Evolutionary conservation across 2,329 filamentous ascomycete genomes (phyloP).

Genomic region (Alternaria burnsii): DNA sequence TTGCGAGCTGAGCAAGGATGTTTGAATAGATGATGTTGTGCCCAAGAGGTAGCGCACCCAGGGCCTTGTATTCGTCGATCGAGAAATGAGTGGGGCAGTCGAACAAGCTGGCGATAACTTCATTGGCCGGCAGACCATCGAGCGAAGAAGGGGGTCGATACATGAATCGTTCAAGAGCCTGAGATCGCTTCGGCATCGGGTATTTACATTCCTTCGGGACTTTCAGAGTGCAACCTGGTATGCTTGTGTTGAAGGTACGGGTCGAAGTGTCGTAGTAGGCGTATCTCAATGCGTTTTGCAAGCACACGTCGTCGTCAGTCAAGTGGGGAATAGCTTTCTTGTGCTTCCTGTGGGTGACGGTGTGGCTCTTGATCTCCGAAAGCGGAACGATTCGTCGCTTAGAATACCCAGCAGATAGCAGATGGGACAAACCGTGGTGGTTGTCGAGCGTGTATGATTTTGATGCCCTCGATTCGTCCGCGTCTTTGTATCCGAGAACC

Average conservation of each 20-base stretch:
- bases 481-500: constrained; percentile 44
- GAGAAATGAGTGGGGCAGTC: constrained; percentile 60
- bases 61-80: constrained; percentile 63
- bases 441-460: constrained; percentile 20
- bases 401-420: constrained; percentile 5
- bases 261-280: constrained; percentile 35
- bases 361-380: constrained; percentile 51
- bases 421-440: constrained; percentile 18
- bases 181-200: constrained; percentile 45
- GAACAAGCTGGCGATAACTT: constrained; percentile 54
- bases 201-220: constrained; percentile 52
- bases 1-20: constrained; percentile 43
- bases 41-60: constrained; percentile 61
- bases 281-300: constrained; percentile 58
- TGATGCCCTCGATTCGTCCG: neutral
- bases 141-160: constrained; percentile 40
- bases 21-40: constrained; percentile 42
- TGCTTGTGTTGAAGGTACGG: constrained; percentile 24
- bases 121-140: constrained; percentile 56
- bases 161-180: constrained; percentile 54
- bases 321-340: constrained; percentile 36
- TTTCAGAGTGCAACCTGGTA: constrained; percentile 21
- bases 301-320: constrained; percentile 51
- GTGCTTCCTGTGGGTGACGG: constrained; percentile 45
- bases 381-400: constrained; percentile 42